Percentiles rank a stretch among this genome's conserved stretches.
These are phyloP conservation scores for Metroxylon sagu DNA, from an alignment of 176 grass and related monocot species.

Conservation along the genomic window DNA sequence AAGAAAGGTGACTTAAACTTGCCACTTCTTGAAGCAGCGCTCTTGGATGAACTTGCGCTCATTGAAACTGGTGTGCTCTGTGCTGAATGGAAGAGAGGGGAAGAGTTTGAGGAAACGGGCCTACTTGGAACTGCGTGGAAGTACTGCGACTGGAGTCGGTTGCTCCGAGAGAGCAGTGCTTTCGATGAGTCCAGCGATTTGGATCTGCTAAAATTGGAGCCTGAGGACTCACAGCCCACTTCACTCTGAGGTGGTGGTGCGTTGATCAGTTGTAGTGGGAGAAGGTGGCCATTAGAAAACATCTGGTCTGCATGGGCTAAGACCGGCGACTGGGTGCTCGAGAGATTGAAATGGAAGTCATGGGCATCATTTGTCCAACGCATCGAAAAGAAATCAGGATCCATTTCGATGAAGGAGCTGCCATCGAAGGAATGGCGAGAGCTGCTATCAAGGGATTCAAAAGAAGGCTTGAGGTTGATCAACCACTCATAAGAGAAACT, in stretches of 20 bases:
- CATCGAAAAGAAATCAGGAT: conserved; percentile 77
- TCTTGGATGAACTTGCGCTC: background rate
- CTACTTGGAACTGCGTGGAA: background rate
- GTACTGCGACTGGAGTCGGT: too few relatives aligned
- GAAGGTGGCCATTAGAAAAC: conserved; percentile 36
- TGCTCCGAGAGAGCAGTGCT: background rate
- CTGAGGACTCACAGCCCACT: too few relatives aligned
- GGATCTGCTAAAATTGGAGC: too few relatives aligned
- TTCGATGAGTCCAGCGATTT: too few relatives aligned
- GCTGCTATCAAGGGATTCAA: conserved; percentile 17
- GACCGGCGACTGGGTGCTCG: conserved; percentile 10
- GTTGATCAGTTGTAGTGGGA: conserved; percentile 9
- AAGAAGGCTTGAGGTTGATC: conserved; percentile 16
- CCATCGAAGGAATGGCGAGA: conserved; percentile 32
- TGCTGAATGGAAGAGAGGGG: conserved; percentile 66
- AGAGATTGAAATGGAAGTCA: conserved; percentile 27
- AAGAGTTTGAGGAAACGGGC: conserved; percentile 30
- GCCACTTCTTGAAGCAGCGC: background rate
- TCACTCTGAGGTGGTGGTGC: too few relatives aligned
- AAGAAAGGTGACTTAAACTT: background rate
- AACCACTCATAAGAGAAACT: conserved; percentile 52
- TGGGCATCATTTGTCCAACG: conserved; percentile 40
- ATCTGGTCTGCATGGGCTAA: conserved; percentile 28
- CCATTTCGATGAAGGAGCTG: conserved; percentile 73
- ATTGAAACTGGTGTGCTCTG: conserved; percentile 54